phyloP scores from a whole-genome alignment of 345 rosid species.

The Capsella bursapastoris region DNA sequence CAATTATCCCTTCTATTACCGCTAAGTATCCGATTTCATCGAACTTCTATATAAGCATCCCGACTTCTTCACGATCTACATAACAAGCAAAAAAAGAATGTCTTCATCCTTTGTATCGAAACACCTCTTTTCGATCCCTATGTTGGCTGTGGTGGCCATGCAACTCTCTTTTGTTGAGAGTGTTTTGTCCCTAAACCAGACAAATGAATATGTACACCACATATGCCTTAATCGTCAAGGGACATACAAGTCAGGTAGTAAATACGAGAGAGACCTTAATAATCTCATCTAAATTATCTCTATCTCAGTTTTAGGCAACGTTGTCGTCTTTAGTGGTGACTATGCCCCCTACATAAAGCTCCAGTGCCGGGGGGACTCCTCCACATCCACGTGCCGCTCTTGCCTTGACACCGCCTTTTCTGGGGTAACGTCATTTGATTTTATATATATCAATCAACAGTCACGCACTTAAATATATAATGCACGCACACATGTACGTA shows the following conservation, averaged over 20 bases:
- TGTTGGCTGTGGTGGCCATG: not conserved
- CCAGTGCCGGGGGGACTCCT: constrained; percentile 10
- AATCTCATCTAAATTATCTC: not conserved
- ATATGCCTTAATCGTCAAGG: not conserved
- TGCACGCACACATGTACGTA: not conserved
- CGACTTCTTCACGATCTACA: not conserved
- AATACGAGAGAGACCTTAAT: not conserved
- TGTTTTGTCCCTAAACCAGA: not conserved
- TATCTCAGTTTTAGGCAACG: not conserved
- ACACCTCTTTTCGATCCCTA: not conserved
- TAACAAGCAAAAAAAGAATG: not conserved
- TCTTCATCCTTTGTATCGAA: not conserved
- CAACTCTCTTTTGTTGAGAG: not conserved
- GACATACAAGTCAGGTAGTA: not conserved
- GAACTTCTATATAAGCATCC: not conserved
- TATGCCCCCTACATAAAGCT: not conserved
- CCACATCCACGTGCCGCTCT: not conserved
- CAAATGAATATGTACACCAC: not conserved
- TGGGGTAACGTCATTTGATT: not conserved
- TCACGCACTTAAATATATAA: not conserved
- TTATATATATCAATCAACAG: not conserved
- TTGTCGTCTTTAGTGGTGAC: not conserved
- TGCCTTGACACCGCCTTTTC: not conserved
- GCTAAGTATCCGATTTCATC: not conserved
- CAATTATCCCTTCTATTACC: not conserved